Conservation (phyloP, 495 filamentous ascomycete species). For the Sordaria brevicollis region DNA sequence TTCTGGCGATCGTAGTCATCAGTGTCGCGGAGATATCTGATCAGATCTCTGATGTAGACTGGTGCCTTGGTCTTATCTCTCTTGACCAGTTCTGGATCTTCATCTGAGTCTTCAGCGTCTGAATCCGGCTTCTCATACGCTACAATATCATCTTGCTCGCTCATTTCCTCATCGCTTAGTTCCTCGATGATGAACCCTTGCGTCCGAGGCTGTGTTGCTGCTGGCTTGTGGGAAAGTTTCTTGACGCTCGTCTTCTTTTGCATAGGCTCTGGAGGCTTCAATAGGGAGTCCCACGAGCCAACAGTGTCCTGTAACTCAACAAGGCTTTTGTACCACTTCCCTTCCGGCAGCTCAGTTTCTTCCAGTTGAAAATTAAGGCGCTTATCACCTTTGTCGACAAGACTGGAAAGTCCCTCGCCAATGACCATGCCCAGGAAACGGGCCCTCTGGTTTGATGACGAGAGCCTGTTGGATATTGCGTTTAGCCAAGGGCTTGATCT, state of each 20-base stretch:
- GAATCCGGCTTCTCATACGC: constrained; percentile 87
- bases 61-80: constrained; percentile 76
- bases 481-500: constrained; percentile 64
- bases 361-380: constrained; percentile 77
- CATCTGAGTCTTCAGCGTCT: constrained; percentile 84
- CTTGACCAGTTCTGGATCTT: constrained; percentile 77
- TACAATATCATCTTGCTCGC: constrained; percentile 62
- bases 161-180: constrained; percentile 42
- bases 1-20: constrained; percentile 79
- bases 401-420: constrained; percentile 66
- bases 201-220: constrained; percentile 12
- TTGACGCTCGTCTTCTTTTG: constrained; percentile 1
- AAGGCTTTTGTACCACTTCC: constrained; percentile 65
- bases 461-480: constrained; percentile 78
- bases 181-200: constrained; percentile 55
- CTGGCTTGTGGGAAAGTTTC: constrained; percentile 13
- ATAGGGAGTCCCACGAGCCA: constrained; percentile 46
- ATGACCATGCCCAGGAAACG: constrained; percentile 86
- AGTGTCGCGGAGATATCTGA: constrained; percentile 64
- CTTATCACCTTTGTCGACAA: constrained; percentile 66
- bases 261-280: not conserved
- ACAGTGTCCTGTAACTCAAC: constrained; percentile 50
- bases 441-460: constrained; percentile 58
- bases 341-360: constrained; percentile 62
- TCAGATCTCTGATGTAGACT: constrained; percentile 85